Evolutionary conservation across 345 rosid genomes (phyloP).

Genomic region (Mercurialis annua): DNA sequence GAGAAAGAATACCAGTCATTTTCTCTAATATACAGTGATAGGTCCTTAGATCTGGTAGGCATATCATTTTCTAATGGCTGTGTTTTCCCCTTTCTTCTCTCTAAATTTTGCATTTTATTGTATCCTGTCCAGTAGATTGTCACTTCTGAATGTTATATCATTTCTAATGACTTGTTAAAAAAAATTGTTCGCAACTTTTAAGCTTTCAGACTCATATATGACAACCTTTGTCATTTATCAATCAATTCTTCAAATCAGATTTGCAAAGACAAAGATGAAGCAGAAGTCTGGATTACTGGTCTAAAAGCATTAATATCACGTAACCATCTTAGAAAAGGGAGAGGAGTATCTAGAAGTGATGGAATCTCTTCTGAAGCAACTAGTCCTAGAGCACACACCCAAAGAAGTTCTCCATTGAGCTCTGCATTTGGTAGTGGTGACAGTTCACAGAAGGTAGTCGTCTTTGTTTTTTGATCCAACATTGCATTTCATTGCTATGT

Average conservation of each 20-base stretch:
- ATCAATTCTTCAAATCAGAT: slow-evolving; percentile 23
- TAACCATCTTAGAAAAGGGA: slow-evolving; percentile 33
- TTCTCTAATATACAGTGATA: slow-evolving; percentile 27
- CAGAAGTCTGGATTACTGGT: slow-evolving; percentile 65
- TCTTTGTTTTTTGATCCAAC: slow-evolving; percentile 2
- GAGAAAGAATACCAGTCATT: slow-evolving; percentile 36
- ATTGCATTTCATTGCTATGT: slow-evolving; percentile 2
- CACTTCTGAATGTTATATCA: too few species aligned
- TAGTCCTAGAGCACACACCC: slow-evolving; percentile 29
- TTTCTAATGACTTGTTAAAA: too few species aligned
- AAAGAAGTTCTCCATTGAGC: slow-evolving; percentile 39
- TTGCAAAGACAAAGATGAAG: slow-evolving; percentile 76
- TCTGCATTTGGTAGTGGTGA: slow-evolving; percentile 26
- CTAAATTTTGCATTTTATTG: neutral
- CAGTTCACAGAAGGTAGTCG: slow-evolving; percentile 24
- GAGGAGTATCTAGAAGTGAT: slow-evolving; percentile 43
- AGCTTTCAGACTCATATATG: neutral
- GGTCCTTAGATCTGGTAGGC: slow-evolving; percentile 32
- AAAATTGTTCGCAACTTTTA: too few species aligned
- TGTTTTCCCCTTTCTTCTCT: neutral
- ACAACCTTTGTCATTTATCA: neutral
- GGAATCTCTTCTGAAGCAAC: slow-evolving; percentile 41
- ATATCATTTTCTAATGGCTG: neutral
- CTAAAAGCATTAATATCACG: slow-evolving; percentile 47
- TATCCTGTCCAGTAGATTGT: neutral